phyloP scores from a whole-genome alignment of 2,329 filamentous ascomycete species.

The Annulohypoxylon truncatum region DNA sequence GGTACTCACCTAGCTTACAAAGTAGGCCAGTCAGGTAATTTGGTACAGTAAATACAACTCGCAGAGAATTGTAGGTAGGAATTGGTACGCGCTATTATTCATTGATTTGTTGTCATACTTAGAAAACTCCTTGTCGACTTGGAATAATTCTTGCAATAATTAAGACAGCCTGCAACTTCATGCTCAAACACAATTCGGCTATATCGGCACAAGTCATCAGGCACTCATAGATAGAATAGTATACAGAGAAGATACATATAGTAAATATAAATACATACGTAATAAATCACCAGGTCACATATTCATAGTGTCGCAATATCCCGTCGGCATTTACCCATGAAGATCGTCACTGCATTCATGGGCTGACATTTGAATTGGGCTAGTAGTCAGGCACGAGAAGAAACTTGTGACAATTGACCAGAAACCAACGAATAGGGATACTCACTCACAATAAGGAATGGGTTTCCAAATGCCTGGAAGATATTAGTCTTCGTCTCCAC shows the following conservation, averaged over 20 bases:
- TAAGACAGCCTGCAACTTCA: neutral
- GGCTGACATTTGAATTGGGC: neutral
- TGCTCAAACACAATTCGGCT: neutral
- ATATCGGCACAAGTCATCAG: neutral
- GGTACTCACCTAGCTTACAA: neutral
- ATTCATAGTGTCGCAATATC: neutral
- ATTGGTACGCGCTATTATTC: neutral
- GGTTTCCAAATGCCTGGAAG: neutral
- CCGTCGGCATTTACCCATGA: constrained; percentile 3
- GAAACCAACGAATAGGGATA: neutral
- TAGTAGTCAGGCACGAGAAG: neutral
- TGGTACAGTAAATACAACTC: neutral
- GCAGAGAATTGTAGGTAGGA: neutral
- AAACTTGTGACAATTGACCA: neutral
- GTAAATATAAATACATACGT: constrained; percentile 4
- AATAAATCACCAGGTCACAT: neutral
- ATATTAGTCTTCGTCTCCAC: neutral
- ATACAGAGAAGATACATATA: neutral
- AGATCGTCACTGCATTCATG: constrained; percentile 9
- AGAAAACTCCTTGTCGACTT: neutral
- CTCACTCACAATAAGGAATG: neutral
- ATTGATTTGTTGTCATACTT: neutral
- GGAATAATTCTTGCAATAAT: neutral
- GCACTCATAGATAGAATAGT: no score
- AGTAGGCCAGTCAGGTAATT: neutral